phyloP scores from a whole-genome alignment of 495 filamentous ascomycete genomes.

The Daldinia childiae region DNA sequence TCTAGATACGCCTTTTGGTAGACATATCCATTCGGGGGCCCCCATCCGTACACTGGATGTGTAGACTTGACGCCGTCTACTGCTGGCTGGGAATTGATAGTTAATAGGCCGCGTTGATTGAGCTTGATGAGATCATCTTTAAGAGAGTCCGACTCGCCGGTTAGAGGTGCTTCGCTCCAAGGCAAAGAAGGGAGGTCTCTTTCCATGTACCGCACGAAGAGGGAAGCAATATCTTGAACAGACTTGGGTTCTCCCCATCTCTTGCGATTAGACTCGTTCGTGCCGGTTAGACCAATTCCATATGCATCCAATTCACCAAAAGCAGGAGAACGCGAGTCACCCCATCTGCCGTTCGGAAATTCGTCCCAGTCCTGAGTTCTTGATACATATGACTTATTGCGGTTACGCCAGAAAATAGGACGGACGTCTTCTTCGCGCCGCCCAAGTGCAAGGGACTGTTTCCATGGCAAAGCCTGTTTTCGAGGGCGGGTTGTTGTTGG shows the following conservation, averaged over 20 bases:
- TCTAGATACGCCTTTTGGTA: conserved; percentile 99
- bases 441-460: conserved; percentile 88
- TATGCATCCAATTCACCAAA: conserved; percentile 98
- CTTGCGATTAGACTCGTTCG: conserved; percentile 95
- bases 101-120: conserved; percentile 87
- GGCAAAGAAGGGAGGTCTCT: conserved; percentile 84
- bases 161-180: conserved; percentile 93
- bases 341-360: conserved; percentile 99
- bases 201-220: conserved; percentile 85
- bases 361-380: conserved; percentile 99
- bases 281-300: conserved; percentile 93
- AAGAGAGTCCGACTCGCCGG: conserved; percentile 80
- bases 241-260: conserved; percentile 89
- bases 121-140: conserved; percentile 78
- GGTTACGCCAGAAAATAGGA: conserved; percentile 98
- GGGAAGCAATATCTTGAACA: conserved; percentile 77
- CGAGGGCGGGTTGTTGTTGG: conserved; percentile 79
- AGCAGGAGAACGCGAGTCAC: conserved; percentile 94
- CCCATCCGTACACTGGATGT: conserved; percentile 91
- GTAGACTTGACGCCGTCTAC: conserved; percentile 92
- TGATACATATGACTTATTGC: conserved; percentile 92
- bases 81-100: conserved; percentile 97
- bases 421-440: conserved; percentile 94
- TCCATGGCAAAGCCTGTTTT: conserved; percentile 90
- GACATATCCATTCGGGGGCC: conserved; percentile 92